Conservation (phyloP, 1,284 basidiomycete species). For the Dichomitus squalens region DNA sequence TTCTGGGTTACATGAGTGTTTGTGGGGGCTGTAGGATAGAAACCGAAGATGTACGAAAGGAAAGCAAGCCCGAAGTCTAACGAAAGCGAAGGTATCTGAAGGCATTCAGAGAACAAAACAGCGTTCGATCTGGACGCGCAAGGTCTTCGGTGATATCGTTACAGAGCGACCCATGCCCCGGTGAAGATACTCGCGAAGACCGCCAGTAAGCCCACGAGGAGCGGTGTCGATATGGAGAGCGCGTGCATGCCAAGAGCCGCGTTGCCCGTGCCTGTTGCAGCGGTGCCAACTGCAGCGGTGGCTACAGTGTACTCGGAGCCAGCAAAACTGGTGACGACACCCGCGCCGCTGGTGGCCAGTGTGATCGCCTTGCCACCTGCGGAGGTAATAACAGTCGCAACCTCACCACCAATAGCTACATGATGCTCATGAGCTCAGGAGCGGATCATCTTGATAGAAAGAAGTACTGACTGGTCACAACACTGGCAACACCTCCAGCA, state of each 20-base stretch:
- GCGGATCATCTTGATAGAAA: not conserved
- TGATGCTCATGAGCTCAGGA: not conserved
- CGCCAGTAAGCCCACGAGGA: slow-evolving; percentile 44
- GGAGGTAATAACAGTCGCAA: slow-evolving; percentile 45
- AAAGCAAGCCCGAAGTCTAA: not conserved
- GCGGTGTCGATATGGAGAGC: slow-evolving; percentile 35
- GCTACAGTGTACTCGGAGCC: slow-evolving; percentile 51
- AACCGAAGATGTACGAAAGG: not conserved
- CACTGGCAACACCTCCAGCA: slow-evolving; percentile 38
- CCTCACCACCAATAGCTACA: slow-evolving; percentile 45
- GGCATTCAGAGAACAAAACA: not conserved
- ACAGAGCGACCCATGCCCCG: slow-evolving; percentile 45
- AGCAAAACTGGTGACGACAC: slow-evolving; percentile 50
- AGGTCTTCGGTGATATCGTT: slow-evolving; percentile 14
- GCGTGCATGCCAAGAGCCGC: slow-evolving; percentile 31
- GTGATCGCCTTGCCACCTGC: slow-evolving; percentile 56
- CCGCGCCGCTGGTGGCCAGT: slow-evolving; percentile 47
- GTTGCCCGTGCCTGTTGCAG: slow-evolving; percentile 11
- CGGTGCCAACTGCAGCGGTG: slow-evolving; percentile 8
- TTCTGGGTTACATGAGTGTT: not conserved
- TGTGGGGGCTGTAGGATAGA: not conserved
- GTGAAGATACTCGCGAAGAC: slow-evolving; percentile 44
- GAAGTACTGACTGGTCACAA: slow-evolving; percentile 45
- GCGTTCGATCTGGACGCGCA: not conserved
- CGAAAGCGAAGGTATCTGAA: not conserved